phyloP scores from a whole-genome alignment of 345 rosid genomes.

The Balakata baccata region DNA sequence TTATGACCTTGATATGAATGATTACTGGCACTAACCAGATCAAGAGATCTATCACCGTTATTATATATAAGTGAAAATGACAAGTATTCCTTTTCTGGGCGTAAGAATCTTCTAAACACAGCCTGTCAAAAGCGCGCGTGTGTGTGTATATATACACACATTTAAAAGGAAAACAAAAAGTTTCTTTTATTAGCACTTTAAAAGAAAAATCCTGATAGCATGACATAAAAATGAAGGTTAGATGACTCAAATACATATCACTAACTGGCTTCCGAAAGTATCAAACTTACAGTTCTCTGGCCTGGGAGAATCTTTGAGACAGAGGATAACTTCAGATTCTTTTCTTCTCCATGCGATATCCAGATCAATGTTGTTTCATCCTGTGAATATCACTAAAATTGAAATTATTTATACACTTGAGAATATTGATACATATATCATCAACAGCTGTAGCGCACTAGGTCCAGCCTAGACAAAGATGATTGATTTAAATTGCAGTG shows the following conservation, averaged over 20 bases:
- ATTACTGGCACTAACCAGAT: conserved; percentile 61
- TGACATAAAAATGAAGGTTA: conserved; percentile 9
- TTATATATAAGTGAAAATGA: conserved; percentile 91
- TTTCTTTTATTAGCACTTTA: background rate
- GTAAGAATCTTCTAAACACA: conserved; percentile 85
- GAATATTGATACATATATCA: conserved; percentile 1
- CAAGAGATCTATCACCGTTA: conserved; percentile 89
- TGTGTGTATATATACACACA: no score
- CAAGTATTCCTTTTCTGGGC: conserved; percentile 89
- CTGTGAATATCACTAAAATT: conserved; percentile 55
- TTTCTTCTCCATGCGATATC: conserved; percentile 78
- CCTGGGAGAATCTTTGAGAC: conserved; percentile 74
- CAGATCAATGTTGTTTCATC: conserved; percentile 83
- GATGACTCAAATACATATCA: conserved; percentile 7
- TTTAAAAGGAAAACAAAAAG: conserved; percentile 8
- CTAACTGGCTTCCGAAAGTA: background rate
- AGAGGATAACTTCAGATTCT: conserved; percentile 55
- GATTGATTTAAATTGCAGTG: background rate
- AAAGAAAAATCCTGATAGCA: background rate
- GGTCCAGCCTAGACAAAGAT: background rate
- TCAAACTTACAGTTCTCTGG: conserved; percentile 85
- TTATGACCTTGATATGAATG: background rate
- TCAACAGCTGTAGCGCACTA: background rate
- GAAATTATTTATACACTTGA: conserved; percentile 36
- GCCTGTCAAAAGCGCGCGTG: conserved; percentile 39